A percentile compares a stretch with the other conserved stretches of the same genome.
phyloP scores from a whole-genome alignment of 805 yeast genomes.

The Ogataea allantospora region DNA sequence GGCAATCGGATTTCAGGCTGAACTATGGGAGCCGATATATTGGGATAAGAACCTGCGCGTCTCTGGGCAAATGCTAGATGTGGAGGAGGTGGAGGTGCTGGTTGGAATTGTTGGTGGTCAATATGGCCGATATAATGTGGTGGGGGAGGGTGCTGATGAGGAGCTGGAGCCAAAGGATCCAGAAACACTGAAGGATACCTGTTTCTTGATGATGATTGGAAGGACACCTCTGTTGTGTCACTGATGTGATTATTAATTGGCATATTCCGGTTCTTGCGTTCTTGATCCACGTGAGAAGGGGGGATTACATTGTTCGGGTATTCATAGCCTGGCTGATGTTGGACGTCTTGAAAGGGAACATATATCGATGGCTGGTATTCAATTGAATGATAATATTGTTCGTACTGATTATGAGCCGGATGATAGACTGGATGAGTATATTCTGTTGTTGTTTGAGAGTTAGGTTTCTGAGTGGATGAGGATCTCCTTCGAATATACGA shows the following conservation, averaged over 20 bases:
- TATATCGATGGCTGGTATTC: conserved; percentile 21
- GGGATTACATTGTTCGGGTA: conserved; percentile 7
- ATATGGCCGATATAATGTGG: conserved; percentile 8
- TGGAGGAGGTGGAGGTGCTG: conserved; percentile 4
- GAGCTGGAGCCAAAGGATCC: conserved; percentile 50
- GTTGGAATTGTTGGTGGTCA: neutral
- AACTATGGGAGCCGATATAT: conserved; percentile 7
- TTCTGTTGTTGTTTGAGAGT: conserved; percentile 9
- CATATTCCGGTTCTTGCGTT: conserved; percentile 17
- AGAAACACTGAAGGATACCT: conserved; percentile 47
- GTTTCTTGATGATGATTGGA: conserved; percentile 33
- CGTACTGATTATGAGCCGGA: conserved; percentile 9
- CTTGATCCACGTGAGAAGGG: conserved; percentile 15
- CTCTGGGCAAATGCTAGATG: conserved; percentile 5
- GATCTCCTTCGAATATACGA: conserved; percentile 49
- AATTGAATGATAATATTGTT: conserved; percentile 16
- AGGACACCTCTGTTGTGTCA: conserved; percentile 27
- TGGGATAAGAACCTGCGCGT: conserved; percentile 21
- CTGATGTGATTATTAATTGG: conserved; percentile 20
- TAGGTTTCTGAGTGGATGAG: conserved; percentile 32
- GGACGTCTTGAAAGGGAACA: conserved; percentile 18
- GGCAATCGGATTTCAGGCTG: conserved; percentile 19
- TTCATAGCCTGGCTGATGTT: conserved; percentile 2
- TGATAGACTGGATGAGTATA: conserved; percentile 7
- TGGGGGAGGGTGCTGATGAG: conserved; percentile 16